Percentiles rank a stretch among this genome's conserved stretches.
Conservation (phyloP, 257 asterid genomes). For the Solanum verrucosum region DNA sequence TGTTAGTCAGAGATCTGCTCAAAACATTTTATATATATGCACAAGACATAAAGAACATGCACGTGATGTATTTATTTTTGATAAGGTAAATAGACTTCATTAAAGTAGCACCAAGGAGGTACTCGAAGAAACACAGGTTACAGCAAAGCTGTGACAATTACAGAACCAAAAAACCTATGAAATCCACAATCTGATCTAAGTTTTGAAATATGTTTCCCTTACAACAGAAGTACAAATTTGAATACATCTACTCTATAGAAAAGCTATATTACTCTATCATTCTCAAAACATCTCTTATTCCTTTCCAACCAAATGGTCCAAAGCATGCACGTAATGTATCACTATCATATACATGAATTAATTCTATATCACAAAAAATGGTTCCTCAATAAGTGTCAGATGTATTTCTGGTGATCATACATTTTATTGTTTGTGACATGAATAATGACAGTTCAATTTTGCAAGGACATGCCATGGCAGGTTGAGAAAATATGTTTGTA, state of each 20-base stretch:
- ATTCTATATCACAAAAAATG: neutral
- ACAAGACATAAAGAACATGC: neutral
- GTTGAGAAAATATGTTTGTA: neutral
- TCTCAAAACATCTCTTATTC: neutral
- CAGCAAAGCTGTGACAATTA: neutral
- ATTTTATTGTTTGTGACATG: neutral
- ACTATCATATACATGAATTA: neutral
- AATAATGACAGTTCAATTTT: neutral
- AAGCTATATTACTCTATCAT: neutral
- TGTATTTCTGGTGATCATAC: neutral
- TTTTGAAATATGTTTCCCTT: neutral
- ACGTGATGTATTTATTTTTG: neutral
- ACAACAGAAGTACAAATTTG: neutral
- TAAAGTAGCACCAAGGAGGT: neutral
- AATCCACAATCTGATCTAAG: neutral
- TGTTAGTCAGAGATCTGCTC: slow-evolving; percentile 3
- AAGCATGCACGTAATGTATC: neutral
- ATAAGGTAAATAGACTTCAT: neutral
- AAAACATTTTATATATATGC: neutral
- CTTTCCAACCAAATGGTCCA: neutral
- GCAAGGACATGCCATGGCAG: neutral
- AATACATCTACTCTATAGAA: neutral
- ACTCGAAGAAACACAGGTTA: neutral
- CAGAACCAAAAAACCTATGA: neutral
- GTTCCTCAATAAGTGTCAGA: neutral